These are phyloP conservation scores for Solanum sparsipilum DNA, from an alignment of 257 asterid species.

Conservation along the genomic window DNA sequence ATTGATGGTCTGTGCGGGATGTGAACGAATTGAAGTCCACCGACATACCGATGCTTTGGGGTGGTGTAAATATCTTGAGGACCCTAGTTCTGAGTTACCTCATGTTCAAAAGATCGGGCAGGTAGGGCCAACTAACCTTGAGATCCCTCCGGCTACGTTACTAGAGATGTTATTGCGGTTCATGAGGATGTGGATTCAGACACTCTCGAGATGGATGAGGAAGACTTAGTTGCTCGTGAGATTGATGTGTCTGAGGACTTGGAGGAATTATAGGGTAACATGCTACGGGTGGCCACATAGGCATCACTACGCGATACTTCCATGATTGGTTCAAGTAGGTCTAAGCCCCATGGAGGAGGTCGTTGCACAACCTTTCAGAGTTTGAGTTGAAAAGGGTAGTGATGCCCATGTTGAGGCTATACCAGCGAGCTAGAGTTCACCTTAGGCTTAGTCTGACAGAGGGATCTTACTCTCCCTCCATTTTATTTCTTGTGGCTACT, in stretches of 20 bases:
- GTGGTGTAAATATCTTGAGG: no score
- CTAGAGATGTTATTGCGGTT: background rate
- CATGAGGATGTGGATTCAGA: no score
- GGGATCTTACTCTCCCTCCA: background rate
- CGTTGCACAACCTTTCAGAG: no score
- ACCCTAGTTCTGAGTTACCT: no score
- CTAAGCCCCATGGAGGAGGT: background rate
- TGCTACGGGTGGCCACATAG: background rate
- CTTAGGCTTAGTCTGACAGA: background rate
- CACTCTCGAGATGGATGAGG: background rate
- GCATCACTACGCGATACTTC: background rate
- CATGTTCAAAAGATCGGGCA: no score
- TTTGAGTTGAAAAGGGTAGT: background rate
- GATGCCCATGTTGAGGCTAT: background rate
- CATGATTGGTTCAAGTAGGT: background rate
- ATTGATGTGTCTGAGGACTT: background rate
- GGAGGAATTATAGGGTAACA: background rate
- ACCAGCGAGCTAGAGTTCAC: background rate
- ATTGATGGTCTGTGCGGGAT: no score
- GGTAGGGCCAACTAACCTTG: background rate
- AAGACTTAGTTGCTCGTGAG: background rate
- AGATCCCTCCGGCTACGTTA: rapidly evolving
- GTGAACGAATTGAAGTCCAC: no score
- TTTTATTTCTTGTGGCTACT: no score
- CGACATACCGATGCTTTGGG: no score